phyloP scores from a whole-genome alignment of 169 alveolate species.

The Plasmodium adleri region DNA sequence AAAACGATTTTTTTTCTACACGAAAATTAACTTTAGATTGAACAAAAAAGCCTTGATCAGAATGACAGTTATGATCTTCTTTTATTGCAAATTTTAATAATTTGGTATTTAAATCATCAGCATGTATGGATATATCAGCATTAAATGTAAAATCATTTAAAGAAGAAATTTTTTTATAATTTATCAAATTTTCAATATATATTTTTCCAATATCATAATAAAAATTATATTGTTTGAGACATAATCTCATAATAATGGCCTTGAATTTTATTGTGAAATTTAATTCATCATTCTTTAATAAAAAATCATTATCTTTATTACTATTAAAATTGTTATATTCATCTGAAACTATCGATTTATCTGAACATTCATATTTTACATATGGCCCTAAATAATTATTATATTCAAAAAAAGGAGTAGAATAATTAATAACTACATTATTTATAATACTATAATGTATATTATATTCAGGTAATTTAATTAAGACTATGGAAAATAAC shows the following conservation, averaged over 20 bases:
- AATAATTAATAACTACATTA: conserved; percentile 21
- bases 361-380: conserved; percentile 63
- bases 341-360: conserved; percentile 13
- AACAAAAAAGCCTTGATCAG: conserved; percentile 33
- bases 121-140: conserved; percentile 25
- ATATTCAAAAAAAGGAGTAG: conserved; percentile 12
- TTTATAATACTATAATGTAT: conserved; percentile 40
- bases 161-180: conserved; percentile 22
- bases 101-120: conserved; percentile 33
- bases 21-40: conserved; percentile 5
- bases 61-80: conserved; percentile 49
- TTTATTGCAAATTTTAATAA: conserved; percentile 62
- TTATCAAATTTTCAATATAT: conserved; percentile 22
- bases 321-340: conserved; percentile 30
- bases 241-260: conserved; percentile 65
- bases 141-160: conserved; percentile 14
- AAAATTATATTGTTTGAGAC: conserved; percentile 37
- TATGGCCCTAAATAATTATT: conserved; percentile 49
- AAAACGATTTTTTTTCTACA: neutral
- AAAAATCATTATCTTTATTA: conserved; percentile 40
- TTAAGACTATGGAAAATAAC: conserved; percentile 22
- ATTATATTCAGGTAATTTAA: conserved; percentile 19
- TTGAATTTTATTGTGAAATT: conserved; percentile 12
- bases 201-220: conserved; percentile 45
- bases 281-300: conserved; percentile 16